phyloP scores from a whole-genome alignment of 768 basidiomycete genomes.

The Tulasnella sp. region DNA sequence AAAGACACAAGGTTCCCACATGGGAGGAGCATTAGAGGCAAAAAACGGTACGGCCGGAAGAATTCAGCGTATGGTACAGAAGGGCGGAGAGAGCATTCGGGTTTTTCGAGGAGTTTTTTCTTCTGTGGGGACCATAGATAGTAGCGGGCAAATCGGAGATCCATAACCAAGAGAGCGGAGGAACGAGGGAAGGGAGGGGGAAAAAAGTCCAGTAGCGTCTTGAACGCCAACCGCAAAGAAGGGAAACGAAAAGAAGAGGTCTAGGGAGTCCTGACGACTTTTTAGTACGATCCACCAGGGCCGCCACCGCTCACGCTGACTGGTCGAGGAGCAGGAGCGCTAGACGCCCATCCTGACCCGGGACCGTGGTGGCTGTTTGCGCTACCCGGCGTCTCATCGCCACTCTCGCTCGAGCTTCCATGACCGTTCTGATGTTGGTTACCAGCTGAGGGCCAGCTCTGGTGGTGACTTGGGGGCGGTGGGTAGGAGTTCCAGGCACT shows the following conservation, averaged over 20 bases:
- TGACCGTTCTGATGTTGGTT: constrained; percentile 12
- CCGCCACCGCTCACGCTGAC: background rate
- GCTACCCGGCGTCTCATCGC: background rate
- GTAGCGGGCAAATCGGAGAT: background rate
- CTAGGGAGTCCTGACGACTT: background rate
- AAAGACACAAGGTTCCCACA: background rate
- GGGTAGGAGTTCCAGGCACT: constrained; percentile 14
- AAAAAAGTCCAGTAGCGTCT: background rate
- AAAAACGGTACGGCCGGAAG: background rate
- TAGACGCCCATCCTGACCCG: background rate
- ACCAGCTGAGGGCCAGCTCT: background rate
- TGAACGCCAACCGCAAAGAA: background rate
- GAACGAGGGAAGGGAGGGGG: constrained; percentile 8
- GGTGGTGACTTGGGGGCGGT: constrained; percentile 4
- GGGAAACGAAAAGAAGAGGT: background rate
- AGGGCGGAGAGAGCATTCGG: constrained; percentile 1
- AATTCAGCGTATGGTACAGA: constrained; percentile 1
- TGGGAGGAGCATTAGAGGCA: background rate
- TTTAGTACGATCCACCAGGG: background rate
- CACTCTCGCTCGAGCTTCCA: constrained; percentile 10
- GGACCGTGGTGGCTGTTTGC: background rate
- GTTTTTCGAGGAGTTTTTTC: background rate
- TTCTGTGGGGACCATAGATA: background rate
- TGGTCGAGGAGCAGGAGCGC: background rate
- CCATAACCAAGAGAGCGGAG: background rate